phyloP scores from a whole-genome alignment of 2,329 filamentous ascomycete genomes.

The Lasiodiplodia citricola region DNA sequence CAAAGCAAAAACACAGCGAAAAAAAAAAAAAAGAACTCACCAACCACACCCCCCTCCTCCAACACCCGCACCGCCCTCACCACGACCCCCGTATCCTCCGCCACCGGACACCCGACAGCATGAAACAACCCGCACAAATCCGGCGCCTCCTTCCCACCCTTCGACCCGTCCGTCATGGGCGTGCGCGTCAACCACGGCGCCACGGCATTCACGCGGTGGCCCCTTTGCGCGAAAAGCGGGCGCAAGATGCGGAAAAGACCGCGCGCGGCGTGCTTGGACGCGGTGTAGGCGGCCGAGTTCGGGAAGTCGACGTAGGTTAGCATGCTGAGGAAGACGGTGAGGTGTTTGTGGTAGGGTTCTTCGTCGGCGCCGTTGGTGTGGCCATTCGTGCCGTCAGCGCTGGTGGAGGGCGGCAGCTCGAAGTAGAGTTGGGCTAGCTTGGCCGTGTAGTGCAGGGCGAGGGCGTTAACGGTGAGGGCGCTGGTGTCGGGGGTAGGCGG shows the following conservation, averaged over 20 bases:
- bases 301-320: constrained; percentile 36
- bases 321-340: constrained; percentile 35
- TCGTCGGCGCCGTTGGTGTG: not conserved
- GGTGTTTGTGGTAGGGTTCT: constrained; percentile 16
- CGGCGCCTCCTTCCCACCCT: not conserved
- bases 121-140: constrained; percentile 13
- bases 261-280: constrained; percentile 39
- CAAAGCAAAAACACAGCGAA: not conserved
- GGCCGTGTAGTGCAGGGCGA: constrained; percentile 35
- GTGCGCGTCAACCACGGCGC: constrained; percentile 40
- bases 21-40: not conserved
- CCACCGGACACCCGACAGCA: not conserved
- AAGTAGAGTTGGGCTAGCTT: constrained; percentile 38
- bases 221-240: constrained; percentile 25
- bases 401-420: constrained; percentile 28
- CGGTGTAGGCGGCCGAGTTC: constrained; percentile 34
- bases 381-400: constrained; percentile 15
- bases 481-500: constrained; percentile 32
- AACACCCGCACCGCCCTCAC: not conserved
- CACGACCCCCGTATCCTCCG: not conserved
- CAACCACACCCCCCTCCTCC: not conserved
- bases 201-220: constrained; percentile 35
- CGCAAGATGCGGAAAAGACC: constrained; percentile 36
- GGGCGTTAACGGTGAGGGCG: constrained; percentile 34
- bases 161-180: constrained; percentile 26